Evolutionary conservation across 2,329 filamentous ascomycete species (phyloP).

Genomic region (Cercospora janseana): DNA sequence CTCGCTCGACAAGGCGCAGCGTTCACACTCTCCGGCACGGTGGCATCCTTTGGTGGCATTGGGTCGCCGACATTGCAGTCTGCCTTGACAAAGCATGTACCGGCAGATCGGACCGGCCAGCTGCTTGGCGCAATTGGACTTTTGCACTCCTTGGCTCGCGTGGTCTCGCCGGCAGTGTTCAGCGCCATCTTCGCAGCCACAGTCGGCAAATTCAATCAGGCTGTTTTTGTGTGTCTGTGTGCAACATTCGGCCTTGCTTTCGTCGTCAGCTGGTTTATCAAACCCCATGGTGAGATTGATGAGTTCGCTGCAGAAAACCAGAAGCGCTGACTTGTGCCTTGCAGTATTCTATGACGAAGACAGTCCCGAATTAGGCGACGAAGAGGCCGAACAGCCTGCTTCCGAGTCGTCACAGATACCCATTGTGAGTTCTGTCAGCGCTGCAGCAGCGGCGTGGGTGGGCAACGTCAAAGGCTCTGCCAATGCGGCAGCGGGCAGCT

Average conservation of each 20-base stretch:
- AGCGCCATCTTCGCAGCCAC: slow-evolving; percentile 83
- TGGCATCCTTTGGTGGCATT: slow-evolving; percentile 78
- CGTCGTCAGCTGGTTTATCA: slow-evolving; percentile 66
- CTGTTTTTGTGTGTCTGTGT: slow-evolving; percentile 75
- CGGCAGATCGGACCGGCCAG: slow-evolving; percentile 75
- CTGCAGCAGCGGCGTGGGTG: neutral
- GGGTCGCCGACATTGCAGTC: slow-evolving; percentile 82
- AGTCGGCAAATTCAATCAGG: slow-evolving; percentile 72
- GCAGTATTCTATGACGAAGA: slow-evolving; percentile 27
- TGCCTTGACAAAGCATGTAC: slow-evolving; percentile 85
- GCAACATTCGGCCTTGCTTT: slow-evolving; percentile 66
- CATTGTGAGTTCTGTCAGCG: slow-evolving; percentile 13
- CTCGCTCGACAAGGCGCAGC: slow-evolving; percentile 59
- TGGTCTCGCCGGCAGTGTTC: slow-evolving; percentile 78
- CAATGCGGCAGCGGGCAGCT: slow-evolving; percentile 8
- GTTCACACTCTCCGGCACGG: slow-evolving; percentile 69
- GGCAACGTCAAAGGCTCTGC: slow-evolving; percentile 6
- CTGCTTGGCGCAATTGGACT: slow-evolving; percentile 86
- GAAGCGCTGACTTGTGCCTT: neutral
- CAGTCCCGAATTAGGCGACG: slow-evolving; percentile 16
- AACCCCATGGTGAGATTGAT: slow-evolving; percentile 65
- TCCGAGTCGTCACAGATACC: slow-evolving; percentile 7
- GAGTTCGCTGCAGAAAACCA: neutral
- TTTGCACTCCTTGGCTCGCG: slow-evolving; percentile 75
- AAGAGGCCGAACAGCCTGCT: slow-evolving; percentile 4